Evolutionary conservation across 768 basidiomycete genomes (phyloP), one percentile per base, ranked within the genome.

Genomic region (Lactarius quietus): DNA sequence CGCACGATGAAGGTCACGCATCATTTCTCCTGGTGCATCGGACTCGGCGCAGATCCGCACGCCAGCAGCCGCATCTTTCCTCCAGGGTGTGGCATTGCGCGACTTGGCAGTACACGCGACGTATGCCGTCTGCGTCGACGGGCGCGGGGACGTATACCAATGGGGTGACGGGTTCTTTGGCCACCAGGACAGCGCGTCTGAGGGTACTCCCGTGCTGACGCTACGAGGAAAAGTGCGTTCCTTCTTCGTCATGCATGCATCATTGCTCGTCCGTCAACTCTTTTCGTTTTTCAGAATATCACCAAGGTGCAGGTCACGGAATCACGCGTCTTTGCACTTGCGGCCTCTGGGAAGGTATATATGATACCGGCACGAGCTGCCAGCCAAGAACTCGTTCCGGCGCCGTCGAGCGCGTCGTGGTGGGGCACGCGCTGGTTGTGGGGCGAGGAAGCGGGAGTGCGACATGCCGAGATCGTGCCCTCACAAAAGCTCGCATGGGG

Each of bases 61-160:
- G 8, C 89, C 87, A 1, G 76, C 80, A 0, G 73, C 81, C 61
- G 82, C 78, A 2, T 74, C 76, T 26, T 90, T 87, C 84, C 76
- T 94, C 36, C 79, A 86, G 59, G 83, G 83, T 62, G 80, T 87
- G 55, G 89, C 90, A 5, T 78, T 94, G 17, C 84, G 90, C 10
- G 90, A 93, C 71, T 73, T 93, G 41, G 85, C 81, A 15, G 75
- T 93, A 31, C 86, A 92, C 60, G 79, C 83, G 63, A 78, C 76
- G 36, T 85, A 89, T 67, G 89, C 85, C 1, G 91, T 86, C 17
- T 92, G 89, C 67, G 84, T 93, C 23, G 91, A 93, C 71, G 85
- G 84, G 9, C 81, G 83, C 39, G 93, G 92, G 29, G 87, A 95
- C 69, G 86, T 92, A 3, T 89, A 91, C 70, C 90, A 93, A 70